These are phyloP conservation scores for Saccharomycopsis hybrid DNA, from an alignment of 1,139 yeast genomes.

Conservation along the genomic window DNA sequence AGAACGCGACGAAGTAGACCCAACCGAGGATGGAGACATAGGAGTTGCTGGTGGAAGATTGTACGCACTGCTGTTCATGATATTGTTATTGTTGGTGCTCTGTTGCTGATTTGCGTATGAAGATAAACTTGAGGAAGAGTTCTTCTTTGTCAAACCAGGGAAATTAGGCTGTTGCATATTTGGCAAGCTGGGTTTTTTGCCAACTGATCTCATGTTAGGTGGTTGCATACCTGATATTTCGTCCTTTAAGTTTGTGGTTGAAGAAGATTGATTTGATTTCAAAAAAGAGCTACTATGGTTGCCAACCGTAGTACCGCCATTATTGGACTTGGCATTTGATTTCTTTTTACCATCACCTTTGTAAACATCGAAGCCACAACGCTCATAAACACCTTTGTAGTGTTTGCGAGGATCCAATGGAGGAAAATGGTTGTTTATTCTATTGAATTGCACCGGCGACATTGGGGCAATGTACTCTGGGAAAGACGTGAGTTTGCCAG, in stretches of 20 bases:
- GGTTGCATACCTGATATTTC: background rate
- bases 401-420: conserved; percentile 46
- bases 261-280: background rate
- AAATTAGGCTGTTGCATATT: background rate
- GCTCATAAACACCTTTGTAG: conserved; percentile 51
- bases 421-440: conserved; percentile 35
- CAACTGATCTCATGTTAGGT: background rate
- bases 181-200: conserved; percentile 4
- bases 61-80: background rate
- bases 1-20: conserved; percentile 8
- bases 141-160: conserved; percentile 3
- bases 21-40: conserved; percentile 1
- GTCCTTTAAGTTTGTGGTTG: background rate
- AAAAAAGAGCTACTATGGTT: background rate
- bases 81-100: background rate
- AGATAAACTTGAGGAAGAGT: background rate
- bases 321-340: background rate
- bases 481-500: conserved; percentile 12
- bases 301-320: background rate
- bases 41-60: conserved; percentile 4
- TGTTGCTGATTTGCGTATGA: background rate
- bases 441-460: conserved; percentile 20
- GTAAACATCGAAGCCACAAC: conserved; percentile 56
- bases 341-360: conserved; percentile 15
- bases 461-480: conserved; percentile 20